Percentiles rank a stretch among this genome's conserved stretches.
phyloP scores from a whole-genome alignment of 805 yeast genomes.

The Monosporozyma unispora region DNA sequence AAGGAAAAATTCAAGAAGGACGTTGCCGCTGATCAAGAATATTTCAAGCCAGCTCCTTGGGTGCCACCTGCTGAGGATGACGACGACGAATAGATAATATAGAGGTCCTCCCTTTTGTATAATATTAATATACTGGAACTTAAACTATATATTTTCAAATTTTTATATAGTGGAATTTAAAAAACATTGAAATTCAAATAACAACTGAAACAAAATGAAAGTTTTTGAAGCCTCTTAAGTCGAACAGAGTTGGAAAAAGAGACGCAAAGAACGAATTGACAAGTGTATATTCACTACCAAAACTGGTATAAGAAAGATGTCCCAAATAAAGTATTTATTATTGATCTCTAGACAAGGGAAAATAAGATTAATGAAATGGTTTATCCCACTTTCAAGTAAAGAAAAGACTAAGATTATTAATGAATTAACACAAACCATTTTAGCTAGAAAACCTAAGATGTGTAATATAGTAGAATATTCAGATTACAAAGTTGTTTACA shows the following conservation, averaged over 20 bases:
- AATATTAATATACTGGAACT: neutral
- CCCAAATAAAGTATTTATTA: slow-evolving; percentile 59
- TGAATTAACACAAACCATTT: slow-evolving; percentile 78
- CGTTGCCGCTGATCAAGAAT: slow-evolving; percentile 51
- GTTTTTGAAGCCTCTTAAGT: neutral
- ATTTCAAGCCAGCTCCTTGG: slow-evolving; percentile 63
- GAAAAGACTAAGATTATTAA: slow-evolving; percentile 77
- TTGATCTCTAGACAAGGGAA: slow-evolving; percentile 91
- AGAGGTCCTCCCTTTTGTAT: neutral
- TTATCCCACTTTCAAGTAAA: slow-evolving; percentile 68
- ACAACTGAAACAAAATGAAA: neutral
- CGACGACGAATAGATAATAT: neutral
- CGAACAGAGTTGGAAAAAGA: neutral
- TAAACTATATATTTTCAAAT: neutral
- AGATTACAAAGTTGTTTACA: slow-evolving; percentile 68
- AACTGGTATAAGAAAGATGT: slow-evolving; percentile 14
- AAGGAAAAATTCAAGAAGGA: slow-evolving; percentile 37
- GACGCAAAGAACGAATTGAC: neutral
- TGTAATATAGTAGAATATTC: slow-evolving; percentile 86
- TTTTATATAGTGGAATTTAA: neutral
- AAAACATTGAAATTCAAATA: neutral
- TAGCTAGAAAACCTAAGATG: slow-evolving; percentile 86
- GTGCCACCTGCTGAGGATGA: slow-evolving; percentile 41
- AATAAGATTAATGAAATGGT: slow-evolving; percentile 91
- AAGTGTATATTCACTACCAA: neutral